Evolutionary conservation across 1,284 basidiomycete species (phyloP).

Genomic region (Pulchroboletus neoregius): DNA sequence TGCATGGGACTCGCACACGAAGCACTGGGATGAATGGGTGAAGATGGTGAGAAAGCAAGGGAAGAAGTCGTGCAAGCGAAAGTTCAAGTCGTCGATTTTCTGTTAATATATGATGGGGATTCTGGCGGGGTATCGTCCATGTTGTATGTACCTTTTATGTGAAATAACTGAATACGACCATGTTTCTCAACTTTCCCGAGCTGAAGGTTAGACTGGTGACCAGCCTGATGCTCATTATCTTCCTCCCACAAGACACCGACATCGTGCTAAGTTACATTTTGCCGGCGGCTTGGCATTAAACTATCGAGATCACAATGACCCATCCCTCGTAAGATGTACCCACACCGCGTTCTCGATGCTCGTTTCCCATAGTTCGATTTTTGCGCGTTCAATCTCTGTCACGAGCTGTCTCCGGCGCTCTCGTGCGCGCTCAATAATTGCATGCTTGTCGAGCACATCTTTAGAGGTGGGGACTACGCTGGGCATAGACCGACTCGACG

Average conservation of each 20-base stretch:
- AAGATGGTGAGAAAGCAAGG: slow-evolving; percentile 6
- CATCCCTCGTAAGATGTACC: slow-evolving; percentile 46
- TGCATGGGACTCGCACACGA: slow-evolving; percentile 18
- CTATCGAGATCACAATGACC: slow-evolving; percentile 1
- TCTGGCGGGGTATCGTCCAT: slow-evolving; percentile 3
- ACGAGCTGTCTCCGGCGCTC: slow-evolving; percentile 49
- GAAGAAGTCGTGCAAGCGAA: slow-evolving; percentile 18
- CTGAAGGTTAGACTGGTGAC: too few relatives aligned
- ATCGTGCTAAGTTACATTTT: neutral
- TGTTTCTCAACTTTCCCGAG: neutral
- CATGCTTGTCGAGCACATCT: slow-evolving; percentile 29
- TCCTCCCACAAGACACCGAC: too few relatives aligned
- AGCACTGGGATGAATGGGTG: slow-evolving; percentile 25
- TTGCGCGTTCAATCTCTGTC: slow-evolving; percentile 55
- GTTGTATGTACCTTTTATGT: slow-evolving; percentile 22
- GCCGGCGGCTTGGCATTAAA: neutral
- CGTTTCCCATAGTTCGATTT: slow-evolving; percentile 67
- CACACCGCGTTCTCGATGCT: slow-evolving; percentile 70
- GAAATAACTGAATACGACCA: slow-evolving; percentile 17
- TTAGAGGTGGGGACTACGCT: slow-evolving; percentile 1
- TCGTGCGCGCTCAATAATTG: slow-evolving; percentile 49
- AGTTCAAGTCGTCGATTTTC: slow-evolving; percentile 12
- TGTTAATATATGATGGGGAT: slow-evolving; percentile 10
- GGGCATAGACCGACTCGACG: slow-evolving; percentile 18
- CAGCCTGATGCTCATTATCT: too few relatives aligned